These are phyloP conservation scores for Licmophora abbreviata DNA, from an alignment of 108 stramenopile genomes.

Conservation along the genomic window DNA sequence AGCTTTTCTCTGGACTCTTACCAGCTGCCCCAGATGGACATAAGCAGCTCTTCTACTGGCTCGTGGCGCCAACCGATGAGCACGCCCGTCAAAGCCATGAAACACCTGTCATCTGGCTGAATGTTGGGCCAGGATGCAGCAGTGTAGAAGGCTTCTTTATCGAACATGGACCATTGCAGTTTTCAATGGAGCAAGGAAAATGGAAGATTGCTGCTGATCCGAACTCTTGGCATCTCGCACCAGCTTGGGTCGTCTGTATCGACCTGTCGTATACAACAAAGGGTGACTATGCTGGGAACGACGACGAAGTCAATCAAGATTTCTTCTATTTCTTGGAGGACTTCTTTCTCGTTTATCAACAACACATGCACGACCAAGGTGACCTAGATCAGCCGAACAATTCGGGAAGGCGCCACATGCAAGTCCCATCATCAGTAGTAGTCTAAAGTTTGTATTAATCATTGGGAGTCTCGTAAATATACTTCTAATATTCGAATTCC, in stretches of 20 bases:
- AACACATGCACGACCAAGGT: constrained; percentile 36
- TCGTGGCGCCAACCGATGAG: constrained; percentile 63
- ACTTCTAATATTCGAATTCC: no score
- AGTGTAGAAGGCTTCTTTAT: constrained; percentile 94
- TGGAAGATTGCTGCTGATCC: constrained; percentile 54
- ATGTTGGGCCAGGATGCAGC: constrained; percentile 84
- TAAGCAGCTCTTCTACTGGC: constrained; percentile 92
- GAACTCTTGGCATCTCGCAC: constrained; percentile 74
- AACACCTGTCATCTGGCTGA: constrained; percentile 86
- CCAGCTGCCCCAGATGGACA: constrained; percentile 50
- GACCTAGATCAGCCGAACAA: no score
- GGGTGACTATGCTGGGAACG: constrained; percentile 70
- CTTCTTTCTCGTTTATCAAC: constrained; percentile 73
- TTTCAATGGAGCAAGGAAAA: constrained; percentile 12
- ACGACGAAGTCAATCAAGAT: constrained; percentile 77
- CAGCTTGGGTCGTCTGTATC: constrained; percentile 83
- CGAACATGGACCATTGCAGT: constrained; percentile 93
- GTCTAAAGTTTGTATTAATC: no score
- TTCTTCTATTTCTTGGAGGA: constrained; percentile 85
- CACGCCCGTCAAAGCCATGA: constrained; percentile 29
- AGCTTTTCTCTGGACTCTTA: constrained; percentile 72
- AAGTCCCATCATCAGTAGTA: no score
- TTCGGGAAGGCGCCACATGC: no score
- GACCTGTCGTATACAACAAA: constrained; percentile 77
- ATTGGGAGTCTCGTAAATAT: no score